Evolutionary conservation across 2,329 filamentous ascomycete species (phyloP).

Genomic region (Cercospora citrullina): DNA sequence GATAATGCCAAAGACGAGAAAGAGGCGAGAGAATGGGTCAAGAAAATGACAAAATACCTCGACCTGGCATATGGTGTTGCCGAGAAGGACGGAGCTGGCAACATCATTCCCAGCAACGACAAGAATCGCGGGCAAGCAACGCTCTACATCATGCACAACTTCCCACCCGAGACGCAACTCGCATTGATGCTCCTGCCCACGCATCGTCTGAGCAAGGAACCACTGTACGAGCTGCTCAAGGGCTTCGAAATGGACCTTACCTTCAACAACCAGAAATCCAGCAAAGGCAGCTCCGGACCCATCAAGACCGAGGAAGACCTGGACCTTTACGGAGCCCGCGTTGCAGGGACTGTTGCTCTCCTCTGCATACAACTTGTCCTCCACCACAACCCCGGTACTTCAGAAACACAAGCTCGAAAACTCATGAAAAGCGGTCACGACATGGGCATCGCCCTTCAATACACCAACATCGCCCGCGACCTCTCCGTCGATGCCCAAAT

Average conservation of each 20-base stretch:
- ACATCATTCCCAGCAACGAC: slow-evolving; percentile 34
- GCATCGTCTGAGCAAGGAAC: slow-evolving; percentile 56
- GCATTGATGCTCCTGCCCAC: slow-evolving; percentile 62
- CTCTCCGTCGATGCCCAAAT: slow-evolving; percentile 67
- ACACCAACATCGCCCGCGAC: slow-evolving; percentile 74
- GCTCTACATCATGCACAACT: slow-evolving; percentile 50
- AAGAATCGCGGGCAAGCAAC: slow-evolving; percentile 36
- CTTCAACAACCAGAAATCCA: slow-evolving; percentile 46
- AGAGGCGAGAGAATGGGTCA: slow-evolving; percentile 60
- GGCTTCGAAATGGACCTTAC: slow-evolving; percentile 69
- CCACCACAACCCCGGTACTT: slow-evolving; percentile 50
- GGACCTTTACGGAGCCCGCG: slow-evolving; percentile 63
- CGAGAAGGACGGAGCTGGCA: slow-evolving; percentile 30
- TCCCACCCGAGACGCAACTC: slow-evolving; percentile 54
- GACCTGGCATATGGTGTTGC: slow-evolving; percentile 51
- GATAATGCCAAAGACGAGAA: slow-evolving; percentile 59
- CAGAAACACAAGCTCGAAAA: slow-evolving; percentile 38
- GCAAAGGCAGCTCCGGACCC: slow-evolving; percentile 41
- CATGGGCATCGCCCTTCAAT: slow-evolving; percentile 76
- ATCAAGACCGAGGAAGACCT: slow-evolving; percentile 62
- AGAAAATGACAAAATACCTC: slow-evolving; percentile 59
- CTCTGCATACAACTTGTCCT: slow-evolving; percentile 68
- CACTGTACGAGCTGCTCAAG: slow-evolving; percentile 63
- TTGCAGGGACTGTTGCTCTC: slow-evolving; percentile 71
- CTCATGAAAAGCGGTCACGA: slow-evolving; percentile 59